phyloP scores from a whole-genome alignment of 78 protist genomes.

The Emiliania huxleyi region DNA sequence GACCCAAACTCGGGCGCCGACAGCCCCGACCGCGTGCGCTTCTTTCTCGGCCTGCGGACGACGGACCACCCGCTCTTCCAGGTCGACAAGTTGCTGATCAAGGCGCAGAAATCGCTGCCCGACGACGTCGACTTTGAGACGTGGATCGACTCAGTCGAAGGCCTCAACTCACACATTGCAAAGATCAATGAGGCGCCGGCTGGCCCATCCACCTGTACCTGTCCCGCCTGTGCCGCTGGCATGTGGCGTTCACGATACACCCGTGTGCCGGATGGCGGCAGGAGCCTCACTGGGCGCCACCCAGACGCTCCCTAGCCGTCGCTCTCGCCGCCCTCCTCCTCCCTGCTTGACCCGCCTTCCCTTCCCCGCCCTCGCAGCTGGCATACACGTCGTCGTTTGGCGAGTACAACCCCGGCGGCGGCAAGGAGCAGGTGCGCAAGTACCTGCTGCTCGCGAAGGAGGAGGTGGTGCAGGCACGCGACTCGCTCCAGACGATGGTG shows the following conservation, averaged over 20 bases:
- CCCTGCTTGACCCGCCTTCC: too few relatives aligned
- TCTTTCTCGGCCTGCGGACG: not conserved
- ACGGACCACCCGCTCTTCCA: not conserved
- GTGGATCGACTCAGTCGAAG: not conserved
- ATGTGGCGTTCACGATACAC: too few relatives aligned
- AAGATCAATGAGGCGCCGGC: slow-evolving; percentile 2
- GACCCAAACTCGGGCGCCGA: not conserved
- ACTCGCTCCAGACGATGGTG: not conserved
- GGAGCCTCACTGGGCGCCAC: too few relatives aligned
- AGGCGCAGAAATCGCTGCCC: not conserved
- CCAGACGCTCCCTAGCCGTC: too few relatives aligned
- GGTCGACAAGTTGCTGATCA: not conserved
- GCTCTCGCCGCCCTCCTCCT: too few relatives aligned
- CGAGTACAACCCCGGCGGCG: slow-evolving; percentile 16
- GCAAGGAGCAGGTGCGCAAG: not conserved
- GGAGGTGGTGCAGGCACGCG: not conserved
- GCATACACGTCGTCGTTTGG: slow-evolving; percentile 13
- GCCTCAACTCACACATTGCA: not conserved
- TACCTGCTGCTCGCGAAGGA: not conserved
- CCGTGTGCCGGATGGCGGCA: too few relatives aligned
- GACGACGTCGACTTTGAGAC: not conserved
- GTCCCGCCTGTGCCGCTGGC: too few relatives aligned
- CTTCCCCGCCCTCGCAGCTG: too few relatives aligned
- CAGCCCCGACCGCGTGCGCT: not conserved
- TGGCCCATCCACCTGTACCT: too few relatives aligned